phyloP scores from a whole-genome alignment of 1,284 basidiomycete genomes.

The Puccinia coronata region DNA sequence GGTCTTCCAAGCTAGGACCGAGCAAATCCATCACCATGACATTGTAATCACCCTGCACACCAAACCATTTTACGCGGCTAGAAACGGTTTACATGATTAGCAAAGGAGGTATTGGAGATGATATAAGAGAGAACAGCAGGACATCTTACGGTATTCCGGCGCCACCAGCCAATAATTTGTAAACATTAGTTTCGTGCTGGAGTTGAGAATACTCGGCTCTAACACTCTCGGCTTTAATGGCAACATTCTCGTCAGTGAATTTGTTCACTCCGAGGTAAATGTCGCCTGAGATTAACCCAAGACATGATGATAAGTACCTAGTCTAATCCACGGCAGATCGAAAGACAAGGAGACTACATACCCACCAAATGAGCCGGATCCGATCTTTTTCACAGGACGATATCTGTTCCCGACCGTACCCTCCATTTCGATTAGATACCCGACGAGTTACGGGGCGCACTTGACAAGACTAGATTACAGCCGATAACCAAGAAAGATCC shows the following conservation, averaged over 20 bases:
- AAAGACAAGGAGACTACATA: background rate
- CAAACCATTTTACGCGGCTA: constrained; percentile 74
- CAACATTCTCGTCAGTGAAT: constrained; percentile 91
- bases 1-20: constrained; percentile 93
- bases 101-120: background rate
- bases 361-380: constrained; percentile 23
- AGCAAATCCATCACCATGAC: constrained; percentile 99
- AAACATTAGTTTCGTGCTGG: constrained; percentile 60
- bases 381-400: constrained; percentile 14
- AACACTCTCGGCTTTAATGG: constrained; percentile 92
- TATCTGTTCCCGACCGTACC: background rate
- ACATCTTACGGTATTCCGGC: constrained; percentile 93
- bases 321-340: too few species aligned
- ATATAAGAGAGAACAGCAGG: constrained; percentile 50
- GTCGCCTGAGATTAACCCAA: constrained; percentile 2
- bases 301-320: too few species aligned
- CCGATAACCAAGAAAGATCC: too few species aligned
- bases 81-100: too few species aligned
- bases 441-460: too few species aligned
- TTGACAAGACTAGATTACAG: too few species aligned
- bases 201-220: constrained; percentile 60
- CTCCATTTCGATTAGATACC: constrained; percentile 6
- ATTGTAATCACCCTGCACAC: constrained; percentile 98
- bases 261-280: constrained; percentile 13
- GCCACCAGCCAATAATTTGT: constrained; percentile 91